Conservation (phyloP, 139 green algal species). For the Eudorina sp. region DNA sequence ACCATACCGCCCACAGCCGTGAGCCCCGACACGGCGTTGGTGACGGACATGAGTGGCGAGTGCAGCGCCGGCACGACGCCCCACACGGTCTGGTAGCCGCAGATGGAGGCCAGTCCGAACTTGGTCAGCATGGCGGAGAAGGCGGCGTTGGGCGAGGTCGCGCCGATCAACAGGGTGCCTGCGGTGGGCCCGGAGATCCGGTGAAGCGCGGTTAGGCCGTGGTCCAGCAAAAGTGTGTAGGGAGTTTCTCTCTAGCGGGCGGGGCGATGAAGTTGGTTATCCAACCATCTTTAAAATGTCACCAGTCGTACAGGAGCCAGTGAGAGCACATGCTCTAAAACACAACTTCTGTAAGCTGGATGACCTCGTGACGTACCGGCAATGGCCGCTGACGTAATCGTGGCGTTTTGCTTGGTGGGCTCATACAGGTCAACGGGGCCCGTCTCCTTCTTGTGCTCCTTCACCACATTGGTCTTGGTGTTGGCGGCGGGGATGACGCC, state of each 20-base stretch:
- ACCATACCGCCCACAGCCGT: conserved; percentile 80
- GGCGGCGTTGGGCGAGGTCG: conserved; percentile 65
- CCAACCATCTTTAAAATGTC: no score
- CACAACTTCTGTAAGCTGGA: neutral
- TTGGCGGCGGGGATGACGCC: conserved; percentile 45
- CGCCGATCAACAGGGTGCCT: conserved; percentile 53
- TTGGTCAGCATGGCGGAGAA: conserved; percentile 90
- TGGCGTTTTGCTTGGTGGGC: conserved; percentile 71
- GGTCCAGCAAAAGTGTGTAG: no score
- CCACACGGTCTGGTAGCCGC: conserved; percentile 79
- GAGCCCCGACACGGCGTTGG: conserved; percentile 91
- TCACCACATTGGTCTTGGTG: conserved; percentile 20
- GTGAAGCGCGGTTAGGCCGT: neutral
- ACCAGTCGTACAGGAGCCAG: no score
- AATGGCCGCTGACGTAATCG: conserved; percentile 1
- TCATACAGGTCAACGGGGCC: conserved; percentile 72
- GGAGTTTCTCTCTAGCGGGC: no score
- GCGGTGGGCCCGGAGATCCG: no score
- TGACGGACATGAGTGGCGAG: conserved; percentile 94
- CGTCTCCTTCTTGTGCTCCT: conserved; percentile 44
- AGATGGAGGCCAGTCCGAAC: conserved; percentile 86
- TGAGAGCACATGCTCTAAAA: no score
- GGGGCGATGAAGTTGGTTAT: no score
- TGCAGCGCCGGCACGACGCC: conserved; percentile 91
- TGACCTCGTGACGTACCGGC: no score